Percentiles rank a stretch among this genome's conserved stretches.
Conservation (phyloP, 2,329 filamentous ascomycete species). For the Fusarium sp. region DNA sequence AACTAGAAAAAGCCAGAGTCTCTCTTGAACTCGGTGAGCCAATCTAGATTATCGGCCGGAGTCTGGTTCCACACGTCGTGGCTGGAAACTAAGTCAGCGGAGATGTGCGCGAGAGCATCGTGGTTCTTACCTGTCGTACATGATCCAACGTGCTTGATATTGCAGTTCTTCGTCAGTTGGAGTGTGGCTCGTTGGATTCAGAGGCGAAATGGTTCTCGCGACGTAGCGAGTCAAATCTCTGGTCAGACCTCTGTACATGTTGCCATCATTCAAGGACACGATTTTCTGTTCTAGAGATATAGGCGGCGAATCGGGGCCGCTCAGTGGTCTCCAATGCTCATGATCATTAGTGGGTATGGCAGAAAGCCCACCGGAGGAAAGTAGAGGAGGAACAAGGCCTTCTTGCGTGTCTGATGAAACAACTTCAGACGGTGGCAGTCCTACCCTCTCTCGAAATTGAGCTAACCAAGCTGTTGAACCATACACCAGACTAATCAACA, state of each 20-base stretch:
- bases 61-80: conserved; percentile 21
- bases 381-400: too few relatives aligned
- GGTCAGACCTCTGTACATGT: conserved; percentile 16
- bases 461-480: conserved; percentile 18
- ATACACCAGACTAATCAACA: conserved; percentile 7
- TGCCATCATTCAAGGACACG: conserved; percentile 8
- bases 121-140: conserved; percentile 41
- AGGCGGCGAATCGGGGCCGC: rapidly evolving
- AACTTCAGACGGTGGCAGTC: not conserved
- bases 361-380: not conserved
- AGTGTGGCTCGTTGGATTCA: conserved; percentile 42
- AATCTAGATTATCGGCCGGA: conserved; percentile 6
- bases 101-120: rapidly evolving
- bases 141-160: conserved; percentile 46
- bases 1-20: not conserved
- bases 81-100: not conserved
- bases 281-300: not conserved
- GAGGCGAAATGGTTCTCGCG: conserved; percentile 43
- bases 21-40: conserved; percentile 11
- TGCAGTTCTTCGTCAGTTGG: conserved; percentile 50
- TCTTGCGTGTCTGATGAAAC: not conserved
- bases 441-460: not conserved
- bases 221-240: conserved; percentile 38
- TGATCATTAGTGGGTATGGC: not conserved
- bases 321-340: too few relatives aligned